phyloP scores from a whole-genome alignment of 2,329 filamentous ascomycete species.

The Aspergillus sp. region DNA sequence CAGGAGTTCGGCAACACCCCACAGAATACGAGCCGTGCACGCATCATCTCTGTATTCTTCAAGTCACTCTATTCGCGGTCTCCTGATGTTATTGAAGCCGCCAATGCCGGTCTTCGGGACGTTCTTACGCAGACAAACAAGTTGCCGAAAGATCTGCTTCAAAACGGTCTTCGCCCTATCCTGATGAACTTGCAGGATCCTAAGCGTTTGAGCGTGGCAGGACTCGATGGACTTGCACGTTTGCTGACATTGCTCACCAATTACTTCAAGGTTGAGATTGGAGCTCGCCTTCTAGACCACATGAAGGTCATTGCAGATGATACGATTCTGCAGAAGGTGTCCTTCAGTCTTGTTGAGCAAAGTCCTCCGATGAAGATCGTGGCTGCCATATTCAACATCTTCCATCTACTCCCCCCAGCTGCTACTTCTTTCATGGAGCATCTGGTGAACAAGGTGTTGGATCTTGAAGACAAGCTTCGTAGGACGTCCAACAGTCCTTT shows the following conservation, averaged over 20 bases:
- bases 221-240: slow-evolving; percentile 85
- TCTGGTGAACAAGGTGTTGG: slow-evolving; percentile 85
- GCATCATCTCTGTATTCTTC: slow-evolving; percentile 95
- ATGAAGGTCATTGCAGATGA: slow-evolving; percentile 87
- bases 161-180: slow-evolving; percentile 92
- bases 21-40: slow-evolving; percentile 62
- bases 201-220: slow-evolving; percentile 82
- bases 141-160: slow-evolving; percentile 89
- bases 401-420: slow-evolving; percentile 88
- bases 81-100: slow-evolving; percentile 86
- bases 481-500: slow-evolving; percentile 91
- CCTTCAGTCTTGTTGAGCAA: slow-evolving; percentile 93
- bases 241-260: slow-evolving; percentile 90
- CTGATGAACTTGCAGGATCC: slow-evolving; percentile 94
- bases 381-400: slow-evolving; percentile 92
- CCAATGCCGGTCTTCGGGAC: slow-evolving; percentile 84
- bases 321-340: slow-evolving; percentile 78
- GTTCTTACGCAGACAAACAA: slow-evolving; percentile 88
- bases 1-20: slow-evolving; percentile 82
- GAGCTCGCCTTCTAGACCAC: slow-evolving; percentile 87
- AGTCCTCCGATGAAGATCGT: slow-evolving; percentile 92
- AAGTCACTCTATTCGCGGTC: slow-evolving; percentile 95
- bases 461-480: slow-evolving; percentile 80
- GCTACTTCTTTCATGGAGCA: slow-evolving; percentile 89
- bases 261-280: slow-evolving; percentile 99